phyloP scores from a whole-genome alignment of 768 basidiomycete genomes.

The Mycena vulgaris region DNA sequence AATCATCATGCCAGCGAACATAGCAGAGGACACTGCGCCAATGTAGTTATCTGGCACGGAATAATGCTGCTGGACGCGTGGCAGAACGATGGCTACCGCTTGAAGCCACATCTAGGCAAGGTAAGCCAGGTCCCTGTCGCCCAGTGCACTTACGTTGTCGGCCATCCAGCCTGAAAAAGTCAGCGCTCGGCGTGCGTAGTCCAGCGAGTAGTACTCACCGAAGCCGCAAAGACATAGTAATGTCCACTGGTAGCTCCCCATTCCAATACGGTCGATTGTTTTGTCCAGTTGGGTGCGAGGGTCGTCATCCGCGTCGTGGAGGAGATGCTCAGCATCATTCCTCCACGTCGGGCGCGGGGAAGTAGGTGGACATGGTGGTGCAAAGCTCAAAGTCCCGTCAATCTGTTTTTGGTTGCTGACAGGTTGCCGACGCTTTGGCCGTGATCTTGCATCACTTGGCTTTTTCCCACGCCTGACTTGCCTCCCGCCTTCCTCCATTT shows the following conservation, averaged over 20 bases:
- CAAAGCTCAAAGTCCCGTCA: neutral
- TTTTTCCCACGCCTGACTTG: no score
- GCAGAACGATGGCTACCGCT: conserved; percentile 93
- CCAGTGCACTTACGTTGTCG: conserved; percentile 78
- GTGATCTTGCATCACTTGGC: no score
- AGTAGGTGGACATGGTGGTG: conserved; percentile 33
- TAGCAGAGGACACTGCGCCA: conserved; percentile 87
- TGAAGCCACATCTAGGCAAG: conserved; percentile 91
- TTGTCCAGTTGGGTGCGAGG: conserved; percentile 68
- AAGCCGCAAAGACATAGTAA: conserved; percentile 89
- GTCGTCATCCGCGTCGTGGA: conserved; percentile 26
- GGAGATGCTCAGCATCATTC: conserved; percentile 30
- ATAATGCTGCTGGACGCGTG: conserved; percentile 95
- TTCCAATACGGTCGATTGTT: conserved; percentile 92
- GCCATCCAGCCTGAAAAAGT: conserved; percentile 85
- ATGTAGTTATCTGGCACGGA: conserved; percentile 82
- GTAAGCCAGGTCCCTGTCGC: conserved; percentile 20
- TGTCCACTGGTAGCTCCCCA: conserved; percentile 93
- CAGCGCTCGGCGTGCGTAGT: neutral
- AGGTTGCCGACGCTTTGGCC: neutral
- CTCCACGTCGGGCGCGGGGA: conserved; percentile 30
- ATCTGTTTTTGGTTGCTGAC: conserved; percentile 12
- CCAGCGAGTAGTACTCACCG: conserved; percentile 65
- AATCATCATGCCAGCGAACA: conserved; percentile 98
- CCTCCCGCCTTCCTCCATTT: no score